Evolutionary conservation across 2,329 filamentous ascomycete genomes (phyloP).

Genomic region (Lanzia echinophila): DNA sequence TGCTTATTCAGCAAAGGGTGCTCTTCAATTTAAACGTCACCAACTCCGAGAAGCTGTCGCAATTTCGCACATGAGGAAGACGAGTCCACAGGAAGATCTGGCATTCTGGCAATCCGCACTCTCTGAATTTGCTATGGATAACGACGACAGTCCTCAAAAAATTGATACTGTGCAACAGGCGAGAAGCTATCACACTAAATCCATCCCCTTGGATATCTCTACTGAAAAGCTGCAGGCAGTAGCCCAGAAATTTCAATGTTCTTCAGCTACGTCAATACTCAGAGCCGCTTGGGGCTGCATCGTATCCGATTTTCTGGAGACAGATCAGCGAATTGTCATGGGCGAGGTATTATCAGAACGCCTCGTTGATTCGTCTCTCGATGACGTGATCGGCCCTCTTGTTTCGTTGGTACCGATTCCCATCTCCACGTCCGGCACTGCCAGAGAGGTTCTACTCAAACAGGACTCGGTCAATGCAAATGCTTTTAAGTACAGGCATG

Average conservation of each 20-base stretch:
- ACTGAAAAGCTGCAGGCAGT: not conserved
- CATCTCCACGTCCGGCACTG: not conserved
- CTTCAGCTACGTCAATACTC: slow-evolving; percentile 1
- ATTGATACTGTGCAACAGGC: not conserved
- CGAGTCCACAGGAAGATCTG: not conserved
- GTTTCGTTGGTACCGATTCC: not conserved
- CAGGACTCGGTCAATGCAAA: not conserved
- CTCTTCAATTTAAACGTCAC: not conserved
- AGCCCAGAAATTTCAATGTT: slow-evolving; percentile 1
- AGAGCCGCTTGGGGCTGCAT: not conserved
- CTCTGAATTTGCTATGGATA: not conserved
- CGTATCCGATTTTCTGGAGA: not conserved
- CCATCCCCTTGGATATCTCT: not conserved
- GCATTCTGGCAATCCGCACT: not conserved
- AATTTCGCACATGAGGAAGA: not conserved
- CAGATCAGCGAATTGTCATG: not conserved
- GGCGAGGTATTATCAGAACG: not conserved
- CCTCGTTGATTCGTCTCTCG: not conserved
- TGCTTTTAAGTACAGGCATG: not conserved
- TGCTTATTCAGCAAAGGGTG: not conserved
- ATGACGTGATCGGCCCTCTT: not conserved
- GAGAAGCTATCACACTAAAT: not conserved
- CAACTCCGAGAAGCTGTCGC: not conserved
- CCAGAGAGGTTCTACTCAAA: not conserved
- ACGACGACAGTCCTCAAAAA: not conserved